Evolutionary conservation across 2,329 filamentous ascomycete genomes (phyloP).

Genomic region (Penicillium sp.): DNA sequence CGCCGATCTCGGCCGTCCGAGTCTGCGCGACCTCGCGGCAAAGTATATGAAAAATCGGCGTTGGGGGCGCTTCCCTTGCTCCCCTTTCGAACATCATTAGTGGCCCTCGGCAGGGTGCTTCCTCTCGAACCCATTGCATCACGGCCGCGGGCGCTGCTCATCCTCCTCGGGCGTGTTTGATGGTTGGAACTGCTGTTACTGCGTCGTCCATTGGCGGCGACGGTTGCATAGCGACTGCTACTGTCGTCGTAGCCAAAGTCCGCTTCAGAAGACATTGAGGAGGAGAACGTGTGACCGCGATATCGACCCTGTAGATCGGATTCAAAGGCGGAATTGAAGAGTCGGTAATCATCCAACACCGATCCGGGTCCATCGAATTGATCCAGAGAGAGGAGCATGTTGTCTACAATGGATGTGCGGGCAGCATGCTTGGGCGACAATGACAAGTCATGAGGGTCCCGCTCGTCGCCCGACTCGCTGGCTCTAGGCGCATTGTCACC

Average conservation of each 20-base stretch:
- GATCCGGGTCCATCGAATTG: conserved; percentile 63
- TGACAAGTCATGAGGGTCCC: conserved; percentile 74
- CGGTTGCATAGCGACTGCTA: conserved; percentile 47
- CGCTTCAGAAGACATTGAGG: conserved; percentile 62
- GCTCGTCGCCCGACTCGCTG: conserved; percentile 46
- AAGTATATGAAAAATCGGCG: conserved; percentile 67
- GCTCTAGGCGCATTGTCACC: conserved; percentile 39
- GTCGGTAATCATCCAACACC: conserved; percentile 41
- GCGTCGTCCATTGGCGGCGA: conserved; percentile 59
- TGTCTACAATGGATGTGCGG: conserved; percentile 89
- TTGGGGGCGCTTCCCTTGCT: conserved; percentile 78
- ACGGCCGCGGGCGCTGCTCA: conserved; percentile 63
- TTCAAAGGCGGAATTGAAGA: conserved; percentile 48
- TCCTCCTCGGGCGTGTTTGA: conserved; percentile 61
- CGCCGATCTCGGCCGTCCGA: conserved; percentile 39
- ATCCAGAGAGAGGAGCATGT: conserved; percentile 92
- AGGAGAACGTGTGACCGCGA: conserved; percentile 63
- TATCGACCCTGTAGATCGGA: conserved; percentile 49
- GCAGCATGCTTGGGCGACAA: conserved; percentile 75
- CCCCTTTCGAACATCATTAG: conserved; percentile 56
- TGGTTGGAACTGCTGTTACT: conserved; percentile 82
- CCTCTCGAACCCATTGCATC: conserved; percentile 46
- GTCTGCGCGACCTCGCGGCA: conserved; percentile 39
- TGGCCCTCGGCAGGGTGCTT: conserved; percentile 28
- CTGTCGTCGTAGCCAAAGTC: conserved; percentile 49